A percentile compares a stretch with the other conserved stretches of the same genome.
Evolutionary conservation across 345 rosid species (phyloP).

Genomic region (Dipteronia sinensis): DNA sequence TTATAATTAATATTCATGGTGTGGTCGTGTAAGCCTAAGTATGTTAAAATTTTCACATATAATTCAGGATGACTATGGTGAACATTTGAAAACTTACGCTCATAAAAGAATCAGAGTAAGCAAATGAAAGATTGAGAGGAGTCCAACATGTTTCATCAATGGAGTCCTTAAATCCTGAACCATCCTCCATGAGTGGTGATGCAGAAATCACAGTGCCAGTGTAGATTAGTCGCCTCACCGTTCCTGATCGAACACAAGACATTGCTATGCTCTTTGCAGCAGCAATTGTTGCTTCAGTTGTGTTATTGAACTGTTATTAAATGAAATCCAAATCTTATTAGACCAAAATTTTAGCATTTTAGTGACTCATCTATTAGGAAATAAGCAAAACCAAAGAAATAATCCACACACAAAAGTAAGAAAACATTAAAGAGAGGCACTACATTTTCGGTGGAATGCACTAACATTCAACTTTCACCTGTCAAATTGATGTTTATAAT

Average conservation of each 20-base stretch:
- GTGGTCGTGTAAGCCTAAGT: not conserved
- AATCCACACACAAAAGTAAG: too few species aligned
- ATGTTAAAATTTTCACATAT: too few species aligned
- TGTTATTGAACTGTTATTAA: conserved; percentile 16
- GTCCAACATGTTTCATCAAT: conserved; percentile 50
- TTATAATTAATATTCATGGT: not conserved
- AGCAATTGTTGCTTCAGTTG: conserved; percentile 24
- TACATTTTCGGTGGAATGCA: too few species aligned
- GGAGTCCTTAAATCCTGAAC: conserved; percentile 23
- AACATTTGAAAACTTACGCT: not conserved
- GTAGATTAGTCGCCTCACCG: conserved; percentile 35
- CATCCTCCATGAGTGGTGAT: conserved; percentile 31
- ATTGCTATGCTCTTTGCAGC: conserved; percentile 24
- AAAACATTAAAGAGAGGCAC: too few species aligned
- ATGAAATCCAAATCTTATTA: not conserved
- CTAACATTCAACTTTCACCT: too few species aligned
- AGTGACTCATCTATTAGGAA: not conserved
- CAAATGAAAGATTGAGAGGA: conserved; percentile 20
- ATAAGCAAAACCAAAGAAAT: too few species aligned
- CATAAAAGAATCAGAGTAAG: not conserved
- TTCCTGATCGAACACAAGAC: conserved; percentile 28
- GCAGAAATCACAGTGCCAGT: conserved; percentile 29
- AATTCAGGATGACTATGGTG: too few species aligned
- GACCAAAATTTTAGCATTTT: not conserved
- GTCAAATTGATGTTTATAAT: too few species aligned